Conservation (phyloP, 306 rosid species). For the Quercus agrifolia region DNA sequence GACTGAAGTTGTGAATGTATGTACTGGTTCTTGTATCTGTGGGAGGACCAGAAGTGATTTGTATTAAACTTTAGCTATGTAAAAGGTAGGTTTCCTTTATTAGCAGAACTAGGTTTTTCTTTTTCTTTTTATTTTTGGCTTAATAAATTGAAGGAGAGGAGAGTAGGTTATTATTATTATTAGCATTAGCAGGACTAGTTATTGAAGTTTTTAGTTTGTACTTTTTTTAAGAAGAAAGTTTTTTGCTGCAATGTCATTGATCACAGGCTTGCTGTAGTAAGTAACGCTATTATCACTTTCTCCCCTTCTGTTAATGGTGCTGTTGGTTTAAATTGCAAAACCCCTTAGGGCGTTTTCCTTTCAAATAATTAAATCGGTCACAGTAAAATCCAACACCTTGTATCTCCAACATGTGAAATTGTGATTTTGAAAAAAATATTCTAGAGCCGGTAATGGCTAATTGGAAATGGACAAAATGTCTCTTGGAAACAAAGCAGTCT, state of each 20-base stretch:
- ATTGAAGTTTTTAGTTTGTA: not conserved
- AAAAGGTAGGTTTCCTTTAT: conserved; percentile 5
- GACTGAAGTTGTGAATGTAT: not conserved
- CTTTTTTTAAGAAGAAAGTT: not conserved
- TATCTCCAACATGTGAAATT: not conserved
- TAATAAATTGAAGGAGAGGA: too few relatives aligned
- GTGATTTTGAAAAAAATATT: not conserved
- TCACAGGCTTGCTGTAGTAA: not conserved
- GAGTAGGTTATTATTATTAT: not conserved
- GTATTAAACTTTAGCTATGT: conserved; percentile 11
- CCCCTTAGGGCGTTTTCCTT: too few relatives aligned
- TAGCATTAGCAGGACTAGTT: not conserved
- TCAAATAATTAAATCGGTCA: not conserved
- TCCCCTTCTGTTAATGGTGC: too few relatives aligned
- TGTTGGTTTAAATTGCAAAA: too few relatives aligned
- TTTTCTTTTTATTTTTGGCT: not conserved
- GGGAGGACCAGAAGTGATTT: not conserved
- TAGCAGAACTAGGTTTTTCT: not conserved
- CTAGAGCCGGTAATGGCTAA: not conserved
- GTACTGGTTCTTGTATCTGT: not conserved
- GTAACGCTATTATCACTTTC: not conserved
- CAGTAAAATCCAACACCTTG: not conserved
- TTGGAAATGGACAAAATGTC: not conserved
- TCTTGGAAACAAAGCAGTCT: not conserved
- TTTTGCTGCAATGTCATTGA: not conserved